Percentiles rank a stretch among this genome's conserved stretches.
Conservation (phyloP, 371 early-diverging fungal species). For the Choanephora cucurbitarum region DNA sequence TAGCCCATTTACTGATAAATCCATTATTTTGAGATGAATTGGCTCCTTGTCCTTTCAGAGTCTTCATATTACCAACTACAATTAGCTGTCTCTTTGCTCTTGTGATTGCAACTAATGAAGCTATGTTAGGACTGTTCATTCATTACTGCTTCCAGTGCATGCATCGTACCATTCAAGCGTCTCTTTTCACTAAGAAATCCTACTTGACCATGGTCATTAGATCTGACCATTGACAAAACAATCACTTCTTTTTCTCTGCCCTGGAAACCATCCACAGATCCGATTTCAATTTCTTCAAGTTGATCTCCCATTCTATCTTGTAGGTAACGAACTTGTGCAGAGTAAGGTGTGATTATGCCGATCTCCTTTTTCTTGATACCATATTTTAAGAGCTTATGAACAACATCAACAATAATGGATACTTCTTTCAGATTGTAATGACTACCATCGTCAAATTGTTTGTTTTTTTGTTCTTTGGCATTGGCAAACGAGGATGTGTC, state of each 20-base stretch:
- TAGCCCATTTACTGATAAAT: too few relatives aligned
- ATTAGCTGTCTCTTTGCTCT: conserved; percentile 87
- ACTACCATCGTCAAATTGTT: conserved; percentile 57
- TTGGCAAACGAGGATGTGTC: conserved; percentile 32
- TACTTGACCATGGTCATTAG: conserved; percentile 74
- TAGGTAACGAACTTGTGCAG: conserved; percentile 69
- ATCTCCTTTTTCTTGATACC: conserved; percentile 68
- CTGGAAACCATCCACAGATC: conserved; percentile 95
- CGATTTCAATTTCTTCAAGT: conserved; percentile 66
- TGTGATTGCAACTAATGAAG: conserved; percentile 79
- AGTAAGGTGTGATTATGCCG: conserved; percentile 85
- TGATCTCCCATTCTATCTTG: conserved; percentile 26
- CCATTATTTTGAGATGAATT: too few relatives aligned
- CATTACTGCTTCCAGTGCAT: not conserved
- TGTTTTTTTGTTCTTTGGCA: conserved; percentile 58
- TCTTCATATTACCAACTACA: conserved; percentile 80
- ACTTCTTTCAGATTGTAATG: conserved; percentile 77
- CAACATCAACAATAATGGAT: conserved; percentile 58
- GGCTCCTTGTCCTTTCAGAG: conserved; percentile 27
- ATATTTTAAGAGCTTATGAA: conserved; percentile 57
- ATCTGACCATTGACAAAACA: conserved; percentile 84
- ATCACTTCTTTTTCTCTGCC: conserved; percentile 94
- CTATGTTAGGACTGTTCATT: not conserved
- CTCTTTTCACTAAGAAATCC: conserved; percentile 88
- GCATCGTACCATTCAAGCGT: conserved; percentile 72